A percentile compares a stretch with the other conserved stretches of the same genome.
These are phyloP conservation scores for Cladosporium halotolerans DNA, from an alignment of 2,329 filamentous ascomycete genomes.

Conservation along the genomic window DNA sequence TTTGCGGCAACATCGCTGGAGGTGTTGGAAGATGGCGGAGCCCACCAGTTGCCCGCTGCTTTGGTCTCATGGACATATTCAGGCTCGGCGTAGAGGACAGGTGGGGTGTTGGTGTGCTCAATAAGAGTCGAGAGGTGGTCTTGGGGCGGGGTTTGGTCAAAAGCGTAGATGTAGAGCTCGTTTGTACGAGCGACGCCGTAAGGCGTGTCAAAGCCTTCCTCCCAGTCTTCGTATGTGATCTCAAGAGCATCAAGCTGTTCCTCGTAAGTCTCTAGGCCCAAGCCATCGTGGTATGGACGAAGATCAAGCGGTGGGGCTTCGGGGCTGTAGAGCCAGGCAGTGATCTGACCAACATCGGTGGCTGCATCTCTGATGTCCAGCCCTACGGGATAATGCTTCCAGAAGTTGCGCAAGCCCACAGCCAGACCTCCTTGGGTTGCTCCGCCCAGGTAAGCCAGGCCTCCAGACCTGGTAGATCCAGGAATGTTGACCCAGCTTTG, in stretches of 20 bases:
- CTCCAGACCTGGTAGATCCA: conserved; percentile 50
- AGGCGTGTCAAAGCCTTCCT: conserved; percentile 49
- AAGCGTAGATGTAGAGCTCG: conserved; percentile 47
- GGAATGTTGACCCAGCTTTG: conserved; percentile 55
- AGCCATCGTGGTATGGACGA: conserved; percentile 52
- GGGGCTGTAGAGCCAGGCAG: conserved; percentile 57
- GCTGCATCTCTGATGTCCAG: conserved; percentile 50
- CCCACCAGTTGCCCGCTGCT: conserved; percentile 53
- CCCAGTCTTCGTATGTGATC: conserved; percentile 60
- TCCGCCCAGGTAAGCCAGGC: conserved; percentile 54
- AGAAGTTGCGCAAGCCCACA: conserved; percentile 54
- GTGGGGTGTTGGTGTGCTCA: conserved; percentile 46
- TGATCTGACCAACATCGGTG: conserved; percentile 47
- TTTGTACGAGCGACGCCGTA: conserved; percentile 55
- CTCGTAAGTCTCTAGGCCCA: conserved; percentile 50
- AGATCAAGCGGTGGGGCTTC: conserved; percentile 51
- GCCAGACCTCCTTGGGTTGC: conserved; percentile 53
- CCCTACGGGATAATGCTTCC: conserved; percentile 56
- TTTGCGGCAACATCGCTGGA: conserved; percentile 28
- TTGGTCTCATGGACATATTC: conserved; percentile 47
- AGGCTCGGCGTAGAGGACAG: conserved; percentile 45
- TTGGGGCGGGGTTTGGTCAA: conserved; percentile 47
- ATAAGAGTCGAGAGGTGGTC: conserved; percentile 42
- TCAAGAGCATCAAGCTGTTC: conserved; percentile 55
- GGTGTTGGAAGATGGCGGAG: conserved; percentile 28